These are phyloP conservation scores for Gonapodya prolifera DNA, from an alignment of 192 early-diverging fungal genomes.

Conservation along the genomic window DNA sequence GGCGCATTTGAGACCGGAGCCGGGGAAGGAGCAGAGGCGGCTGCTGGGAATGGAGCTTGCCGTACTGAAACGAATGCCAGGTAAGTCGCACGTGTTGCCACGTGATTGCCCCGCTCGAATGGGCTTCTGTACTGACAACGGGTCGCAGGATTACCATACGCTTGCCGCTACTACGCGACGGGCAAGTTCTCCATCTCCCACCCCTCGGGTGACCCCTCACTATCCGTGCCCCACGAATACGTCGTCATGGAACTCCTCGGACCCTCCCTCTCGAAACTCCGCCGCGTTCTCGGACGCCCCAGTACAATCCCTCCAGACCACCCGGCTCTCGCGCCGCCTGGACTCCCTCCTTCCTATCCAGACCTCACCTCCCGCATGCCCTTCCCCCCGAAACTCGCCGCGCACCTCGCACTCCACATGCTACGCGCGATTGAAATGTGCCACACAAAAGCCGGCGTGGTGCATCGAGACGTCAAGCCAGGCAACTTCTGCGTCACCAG, in stretches of 20 bases:
- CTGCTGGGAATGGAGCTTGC: conserved; percentile 23
- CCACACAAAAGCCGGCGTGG: conserved; percentile 27
- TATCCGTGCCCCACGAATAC: conserved; percentile 23
- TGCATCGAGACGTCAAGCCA: conserved; percentile 47
- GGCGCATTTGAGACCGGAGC: conserved; percentile 27
- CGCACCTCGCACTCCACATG: conserved; percentile 34
- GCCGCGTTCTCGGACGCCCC: neutral
- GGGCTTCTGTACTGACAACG: neutral
- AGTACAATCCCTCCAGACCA: neutral
- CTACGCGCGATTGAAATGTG: conserved; percentile 26
- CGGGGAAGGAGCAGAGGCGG: conserved; percentile 18
- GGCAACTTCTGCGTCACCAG: conserved; percentile 25
- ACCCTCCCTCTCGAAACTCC: conserved; percentile 5
- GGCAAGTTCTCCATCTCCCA: conserved; percentile 25
- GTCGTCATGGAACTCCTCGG: conserved; percentile 45
- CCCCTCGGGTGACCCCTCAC: conserved; percentile 5
- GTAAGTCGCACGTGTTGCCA: conserved; percentile 2
- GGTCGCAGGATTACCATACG: conserved; percentile 16
- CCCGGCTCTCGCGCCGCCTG: neutral
- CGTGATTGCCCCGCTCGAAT: neutral
- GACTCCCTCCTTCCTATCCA: neutral
- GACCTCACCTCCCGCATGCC: neutral
- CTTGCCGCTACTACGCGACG: conserved; percentile 23
- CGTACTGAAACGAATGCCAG: conserved; percentile 22
- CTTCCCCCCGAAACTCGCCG: neutral